These are phyloP conservation scores for Yamadazyma tumulicola DNA, from an alignment of 805 yeast species.

Conservation along the genomic window DNA sequence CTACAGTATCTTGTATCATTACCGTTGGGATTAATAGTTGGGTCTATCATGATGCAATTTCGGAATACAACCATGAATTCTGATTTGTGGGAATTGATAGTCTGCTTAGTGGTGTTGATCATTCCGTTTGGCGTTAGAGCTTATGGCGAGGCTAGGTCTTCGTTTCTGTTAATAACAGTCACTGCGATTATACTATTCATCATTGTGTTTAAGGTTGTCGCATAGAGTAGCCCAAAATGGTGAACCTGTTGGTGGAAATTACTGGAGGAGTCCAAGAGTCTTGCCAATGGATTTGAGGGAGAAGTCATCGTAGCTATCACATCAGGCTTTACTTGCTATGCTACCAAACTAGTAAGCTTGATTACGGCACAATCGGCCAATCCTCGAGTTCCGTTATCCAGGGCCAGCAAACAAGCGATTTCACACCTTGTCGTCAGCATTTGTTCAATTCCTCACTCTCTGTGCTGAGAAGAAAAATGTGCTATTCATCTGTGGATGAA, in stretches of 20 bases:
- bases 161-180: constrained; percentile 63
- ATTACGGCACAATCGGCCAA: constrained; percentile 61
- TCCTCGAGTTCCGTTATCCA: constrained; percentile 65
- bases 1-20: constrained; percentile 55
- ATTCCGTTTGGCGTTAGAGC: constrained; percentile 56
- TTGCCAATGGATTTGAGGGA: constrained; percentile 46
- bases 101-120: constrained; percentile 43
- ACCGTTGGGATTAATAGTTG: constrained; percentile 65
- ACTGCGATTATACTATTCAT: constrained; percentile 56
- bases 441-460: constrained; percentile 70
- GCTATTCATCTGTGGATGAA: constrained; percentile 54
- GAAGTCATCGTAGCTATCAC: constrained; percentile 41
- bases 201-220: constrained; percentile 43
- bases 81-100: constrained; percentile 60
- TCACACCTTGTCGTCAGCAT: constrained; percentile 49
- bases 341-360: constrained; percentile 50
- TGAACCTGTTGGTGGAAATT: constrained; percentile 46
- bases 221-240: constrained; percentile 48
- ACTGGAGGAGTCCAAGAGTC: constrained; percentile 56
- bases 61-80: constrained; percentile 52
- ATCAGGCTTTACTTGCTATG: constrained; percentile 54
- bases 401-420: constrained; percentile 78
- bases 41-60: constrained; percentile 52
- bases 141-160: constrained; percentile 61
- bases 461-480: constrained; percentile 46